Evolutionary conservation across 2,329 filamentous ascomycete species (phyloP), one percentile per base, ranked within the genome.

Genomic region (Claviceps purpurea): DNA sequence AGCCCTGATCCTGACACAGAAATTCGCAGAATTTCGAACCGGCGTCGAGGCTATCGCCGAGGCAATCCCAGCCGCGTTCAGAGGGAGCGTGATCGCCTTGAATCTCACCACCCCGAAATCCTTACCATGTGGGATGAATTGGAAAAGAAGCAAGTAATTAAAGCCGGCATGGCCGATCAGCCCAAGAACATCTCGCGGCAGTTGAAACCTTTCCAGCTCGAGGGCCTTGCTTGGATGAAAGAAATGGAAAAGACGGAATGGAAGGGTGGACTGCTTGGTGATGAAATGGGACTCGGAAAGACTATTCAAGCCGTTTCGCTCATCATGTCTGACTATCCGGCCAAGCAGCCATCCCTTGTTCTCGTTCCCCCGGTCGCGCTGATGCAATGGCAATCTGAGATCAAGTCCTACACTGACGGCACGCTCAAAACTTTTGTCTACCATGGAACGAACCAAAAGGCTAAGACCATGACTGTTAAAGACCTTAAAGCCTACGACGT

Each of bases 211-310:
- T 98, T 97, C 65, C 93, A 98, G 63, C 81, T 95, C 5, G 86
- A 96, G 68, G 93, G 93, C 4, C 74, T 98, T 41, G 84, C 89
- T 49, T 98, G 93, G 93, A 94, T 98, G 89, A 81, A 78, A 55
- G 83, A 78, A 52, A 95, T 97, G 76, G 93, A 98, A 65, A 74
- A 87, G 68, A 85, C 81, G 0, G 71, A 85, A 41, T 97, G 90
- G 78, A 87, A 83, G 62, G 93, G 93, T 18, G 93, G 93, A 14
- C 74, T 98, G 2, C 77, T 98, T 2, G 93, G 93, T 54, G 93
- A 98, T 60, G 93, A 98, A 69, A 98, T 98, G 93, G 93, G 93
- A 6, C 87, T 98, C 70, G 93, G 93, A 49, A 98, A 98, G 72
- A 98, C 93, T 0, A 97, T 98, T 49, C 93, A 98, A 68, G 91